Base-by-base conservation (phyloP, 805 yeast species). In the Kuraishia borneana region DNA sequence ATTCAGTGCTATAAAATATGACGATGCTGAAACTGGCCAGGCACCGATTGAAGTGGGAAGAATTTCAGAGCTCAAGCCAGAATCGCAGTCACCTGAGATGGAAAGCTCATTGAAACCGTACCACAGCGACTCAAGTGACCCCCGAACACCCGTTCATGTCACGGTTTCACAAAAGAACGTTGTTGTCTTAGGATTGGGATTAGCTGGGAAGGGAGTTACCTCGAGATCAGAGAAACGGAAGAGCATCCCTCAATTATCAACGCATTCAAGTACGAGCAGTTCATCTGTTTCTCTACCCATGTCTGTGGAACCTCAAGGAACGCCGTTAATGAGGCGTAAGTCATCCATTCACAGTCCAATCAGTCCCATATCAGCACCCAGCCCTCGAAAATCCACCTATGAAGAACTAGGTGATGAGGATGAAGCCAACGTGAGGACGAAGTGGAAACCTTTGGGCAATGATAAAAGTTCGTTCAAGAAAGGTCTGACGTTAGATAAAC, bases 381-480 rank as follows among this genome's bases (percentile, higher is more conserved):
- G 28, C 13, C 28, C 28, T 16, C 7, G 6, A 7, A 6, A 16
- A 16, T 25, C 28, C 7, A 10, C 8, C 28, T 10, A 6, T 6
- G 28, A 25, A 6, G 76, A 70, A 34, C 72, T 73, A 45, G 70
- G 92, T 44, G 84, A 82, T 50, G 75, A 79, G 54, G 71, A 88
- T 0, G 67, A 69, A 7, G 70, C 70, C 31, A 87, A 84, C n/a
- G 74, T 76, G 42, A 69, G 65, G 39, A 85, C 78, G 44, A 83
- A 83, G 55, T 82, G 94, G 88, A 71, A 79, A 73, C 63, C 83
- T 44, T 73, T 83, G 28, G 73, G 75, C 43, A 94, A 83, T 51
- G 89, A 82, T 51, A 25, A 25, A 13, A 12, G 16, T 12, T 6
- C 7, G 16, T 6, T 7, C 16, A 25, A 16, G 13, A 25, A 13